Evolutionary conservation across 2,329 filamentous ascomycete genomes (phyloP).

Genomic region (Colletotrichum cuscutae): DNA sequence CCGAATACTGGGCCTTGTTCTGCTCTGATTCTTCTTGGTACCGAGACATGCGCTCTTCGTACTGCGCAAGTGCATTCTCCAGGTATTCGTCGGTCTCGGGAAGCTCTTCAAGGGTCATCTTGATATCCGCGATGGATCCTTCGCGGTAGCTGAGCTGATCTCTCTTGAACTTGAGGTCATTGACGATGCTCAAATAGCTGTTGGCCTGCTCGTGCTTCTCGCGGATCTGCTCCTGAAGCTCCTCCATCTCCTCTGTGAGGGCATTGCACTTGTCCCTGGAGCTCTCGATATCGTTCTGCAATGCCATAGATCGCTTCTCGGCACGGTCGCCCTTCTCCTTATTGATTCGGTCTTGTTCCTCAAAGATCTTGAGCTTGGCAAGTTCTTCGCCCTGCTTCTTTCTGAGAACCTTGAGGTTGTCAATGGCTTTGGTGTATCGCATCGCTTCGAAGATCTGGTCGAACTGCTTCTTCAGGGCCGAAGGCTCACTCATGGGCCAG

Average conservation of each 20-base stretch:
- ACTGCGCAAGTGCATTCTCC: slow-evolving; percentile 77
- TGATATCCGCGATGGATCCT: slow-evolving; percentile 76
- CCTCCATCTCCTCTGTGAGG: slow-evolving; percentile 69
- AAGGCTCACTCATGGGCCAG: slow-evolving; percentile 94
- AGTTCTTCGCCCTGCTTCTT: slow-evolving; percentile 87
- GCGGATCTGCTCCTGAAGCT: slow-evolving; percentile 66
- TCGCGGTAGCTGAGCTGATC: slow-evolving; percentile 78
- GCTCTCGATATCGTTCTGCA: slow-evolving; percentile 74
- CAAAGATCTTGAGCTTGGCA: slow-evolving; percentile 76
- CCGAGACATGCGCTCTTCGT: slow-evolving; percentile 77
- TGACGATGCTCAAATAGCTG: slow-evolving; percentile 78
- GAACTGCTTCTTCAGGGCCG: slow-evolving; percentile 89
- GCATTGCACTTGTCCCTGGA: slow-evolving; percentile 68
- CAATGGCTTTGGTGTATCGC: slow-evolving; percentile 97
- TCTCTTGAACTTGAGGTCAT: slow-evolving; percentile 79
- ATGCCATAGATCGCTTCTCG: slow-evolving; percentile 70
- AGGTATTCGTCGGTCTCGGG: slow-evolving; percentile 82
- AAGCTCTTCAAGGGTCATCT: slow-evolving; percentile 79
- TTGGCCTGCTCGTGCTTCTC: slow-evolving; percentile 79
- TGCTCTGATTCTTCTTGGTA: slow-evolving; percentile 72
- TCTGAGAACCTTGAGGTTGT: slow-evolving; percentile 87
- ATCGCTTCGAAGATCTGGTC: slow-evolving; percentile 98
- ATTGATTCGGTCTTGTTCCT: slow-evolving; percentile 81
- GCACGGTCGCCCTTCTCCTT: slow-evolving; percentile 85
- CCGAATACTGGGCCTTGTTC: slow-evolving; percentile 71